Evolutionary conservation across 192 early-diverging fungal species (phyloP), one percentile per base, ranked within the genome.

Genomic region (Entomortierella parvispora): DNA sequence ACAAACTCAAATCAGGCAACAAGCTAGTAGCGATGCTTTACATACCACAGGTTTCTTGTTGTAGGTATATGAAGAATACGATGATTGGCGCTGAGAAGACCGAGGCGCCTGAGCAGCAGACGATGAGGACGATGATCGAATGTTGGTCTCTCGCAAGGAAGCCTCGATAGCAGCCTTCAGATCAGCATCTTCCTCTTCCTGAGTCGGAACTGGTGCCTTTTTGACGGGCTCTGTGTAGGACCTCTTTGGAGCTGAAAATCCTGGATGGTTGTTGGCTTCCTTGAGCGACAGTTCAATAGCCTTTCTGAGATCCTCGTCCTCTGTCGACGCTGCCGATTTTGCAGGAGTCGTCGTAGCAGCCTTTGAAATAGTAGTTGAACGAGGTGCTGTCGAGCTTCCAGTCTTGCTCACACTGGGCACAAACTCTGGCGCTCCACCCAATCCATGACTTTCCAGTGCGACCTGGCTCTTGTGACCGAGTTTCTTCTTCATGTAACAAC

Each of bases 281-380:
- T 94, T 90, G 42, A 99, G 70, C 0, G 96, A 97, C 33, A 94
- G 84, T 60, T 93, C 95, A 70, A 99, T 99, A 0, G 97, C 97
- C 29, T 88, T 90, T 77, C 93, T 91, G 37, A 99, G 68, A 68
- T 99, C 97, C 34, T 88, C 95, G 69, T 99, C 96, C 17, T 95
- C 92, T 4, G 88, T 64, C 50, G 62, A 43, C n/a, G 69, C 53
- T 50, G 56, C 29, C 57, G 69, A 47, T 48, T 26, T 54, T 10
- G 62, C n/a, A 55, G 66, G 22, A 58, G 66, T 66, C 85, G 62
- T 33, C 22, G 28, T 77, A 2, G 56, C 40, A 7, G 65, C 20
- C 23, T 57, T 22, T 20, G 29, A 28, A 18, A 53, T 69, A 3
- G 20, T 7, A 1, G 42, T 15, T 12, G 26, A 60, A 11, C 51